Conservation (phyloP, 2,329 filamentous ascomycete genomes). For the Cladosporium sp. region DNA sequence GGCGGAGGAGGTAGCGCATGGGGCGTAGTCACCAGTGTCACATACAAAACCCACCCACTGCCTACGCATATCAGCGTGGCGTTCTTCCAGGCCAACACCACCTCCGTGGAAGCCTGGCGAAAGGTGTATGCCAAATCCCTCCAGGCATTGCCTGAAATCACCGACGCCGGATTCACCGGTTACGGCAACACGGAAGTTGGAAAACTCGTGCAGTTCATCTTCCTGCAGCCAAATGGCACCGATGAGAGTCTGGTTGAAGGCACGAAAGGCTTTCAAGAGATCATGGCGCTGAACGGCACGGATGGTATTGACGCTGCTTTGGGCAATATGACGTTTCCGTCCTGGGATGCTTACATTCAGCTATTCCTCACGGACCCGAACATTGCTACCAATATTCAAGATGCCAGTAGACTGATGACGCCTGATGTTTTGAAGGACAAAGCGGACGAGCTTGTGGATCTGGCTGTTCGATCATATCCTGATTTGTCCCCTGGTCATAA, state of each 20-base stretch:
- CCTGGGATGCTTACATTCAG: neutral
- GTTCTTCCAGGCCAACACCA: neutral
- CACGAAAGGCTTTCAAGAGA: neutral
- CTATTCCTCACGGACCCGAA: neutral
- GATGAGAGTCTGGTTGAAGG: neutral
- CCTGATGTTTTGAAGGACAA: neutral
- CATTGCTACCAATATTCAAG: neutral
- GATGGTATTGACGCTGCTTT: neutral
- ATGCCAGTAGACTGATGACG: neutral
- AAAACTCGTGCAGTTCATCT: conserved; percentile 1
- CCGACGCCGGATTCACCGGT: neutral
- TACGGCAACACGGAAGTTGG: neutral
- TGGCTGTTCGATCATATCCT: neutral
- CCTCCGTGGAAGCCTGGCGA: neutral
- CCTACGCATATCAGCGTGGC: neutral
- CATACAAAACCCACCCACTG: neutral
- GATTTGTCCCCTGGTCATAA: neutral
- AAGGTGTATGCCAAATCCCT: neutral
- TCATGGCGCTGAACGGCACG: neutral
- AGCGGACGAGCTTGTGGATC: neutral
- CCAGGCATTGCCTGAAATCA: neutral
- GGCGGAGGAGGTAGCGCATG: conserved; percentile 5
- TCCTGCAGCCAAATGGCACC: neutral
- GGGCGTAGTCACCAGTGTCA: conserved; percentile 3
- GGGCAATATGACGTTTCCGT: neutral